Evolutionary conservation across 176 grass and related monocot species (phyloP).

Genomic region (Eragrostis nindensis): DNA sequence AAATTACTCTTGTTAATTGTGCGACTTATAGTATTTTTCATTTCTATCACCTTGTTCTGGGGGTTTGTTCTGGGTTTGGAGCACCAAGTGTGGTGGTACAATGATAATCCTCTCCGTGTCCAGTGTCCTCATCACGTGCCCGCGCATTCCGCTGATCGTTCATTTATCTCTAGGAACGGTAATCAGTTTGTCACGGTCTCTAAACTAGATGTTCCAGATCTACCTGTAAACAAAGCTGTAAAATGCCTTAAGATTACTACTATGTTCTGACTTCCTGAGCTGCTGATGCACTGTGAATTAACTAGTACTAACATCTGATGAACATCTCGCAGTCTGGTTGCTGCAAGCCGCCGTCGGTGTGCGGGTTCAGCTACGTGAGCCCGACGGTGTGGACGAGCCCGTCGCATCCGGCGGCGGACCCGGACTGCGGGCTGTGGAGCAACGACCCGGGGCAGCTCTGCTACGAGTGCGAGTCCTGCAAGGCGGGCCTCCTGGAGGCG

Average conservation of each 20-base stretch:
- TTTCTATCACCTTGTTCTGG: slow-evolving; percentile 1
- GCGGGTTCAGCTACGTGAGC: slow-evolving; percentile 77
- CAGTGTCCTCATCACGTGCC: slow-evolving; percentile 10
- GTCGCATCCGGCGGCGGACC: slow-evolving; percentile 44
- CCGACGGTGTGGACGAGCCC: slow-evolving; percentile 85
- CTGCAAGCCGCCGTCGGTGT: slow-evolving; percentile 83
- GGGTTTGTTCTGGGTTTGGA: not conserved
- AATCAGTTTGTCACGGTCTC: not conserved
- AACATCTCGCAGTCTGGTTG: slow-evolving; percentile 65
- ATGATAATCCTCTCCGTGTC: slow-evolving; percentile 21
- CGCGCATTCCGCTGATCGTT: not conserved
- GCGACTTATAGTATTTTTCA: not conserved
- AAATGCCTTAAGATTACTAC: not conserved
- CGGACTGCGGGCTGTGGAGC: slow-evolving; percentile 78
- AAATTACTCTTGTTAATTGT: not conserved
- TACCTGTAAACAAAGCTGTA: not conserved
- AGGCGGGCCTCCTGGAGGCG: slow-evolving; percentile 73
- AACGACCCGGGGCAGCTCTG: slow-evolving; percentile 75
- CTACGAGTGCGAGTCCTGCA: slow-evolving; percentile 86
- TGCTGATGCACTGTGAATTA: not conserved
- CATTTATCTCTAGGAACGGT: slow-evolving; percentile 8
- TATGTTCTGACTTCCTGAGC: too few species aligned
- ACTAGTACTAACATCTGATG: not conserved
- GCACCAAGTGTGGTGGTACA: not conserved
- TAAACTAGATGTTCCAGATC: not conserved